Evolutionary conservation across 345 rosid genomes (phyloP), one percentile per base, ranked within the genome.

Genomic region (Eucalyptus marginata): DNA sequence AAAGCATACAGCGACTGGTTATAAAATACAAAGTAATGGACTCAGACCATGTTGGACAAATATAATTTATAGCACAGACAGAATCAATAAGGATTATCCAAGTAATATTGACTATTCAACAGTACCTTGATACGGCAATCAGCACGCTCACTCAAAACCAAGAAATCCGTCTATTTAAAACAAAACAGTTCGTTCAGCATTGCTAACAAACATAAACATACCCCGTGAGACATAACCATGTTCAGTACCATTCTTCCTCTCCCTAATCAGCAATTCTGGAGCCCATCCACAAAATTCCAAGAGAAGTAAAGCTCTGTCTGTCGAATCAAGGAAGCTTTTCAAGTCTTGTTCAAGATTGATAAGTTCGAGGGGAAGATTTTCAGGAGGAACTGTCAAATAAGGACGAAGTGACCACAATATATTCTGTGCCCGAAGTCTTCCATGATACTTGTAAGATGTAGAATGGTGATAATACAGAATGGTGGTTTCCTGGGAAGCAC

Each of bases 261-360:
- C 90, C 81, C 87, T 86, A 51, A 90, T 88, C 86, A 93, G 68
- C 91, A 98, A 89, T 79, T 93, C 90, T 27, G 91, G 89, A 17
- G 97, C 90, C 99, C 98, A 97, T 81, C 99, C 99, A 88, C 99
- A 97, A 90, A 95, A 94, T 49, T 98, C 99, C 47, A 94, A 88
- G 13, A 98, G 93, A 92, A 98, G 68, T 50, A 96, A 80, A 88
- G 96, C 95, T 93, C 93, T 95, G 89, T 97, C 99, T 56, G 98
- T 95, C 22, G 99, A 96, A n/a, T 93, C 93, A 85, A 94, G 90
- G 88, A 98, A 98, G 83, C 81, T 89, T 88, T 91, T 89, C 93
- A 97, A 90, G 49, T 94, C 97, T 88, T 92, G 89, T 22, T 66
- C 88, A 79, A 95, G 90, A 83, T 88, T 91, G 90, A 98, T 86